phyloP scores from a whole-genome alignment of 2,329 filamentous ascomycete genomes.

The Chaetomiaceae sp. region DNA sequence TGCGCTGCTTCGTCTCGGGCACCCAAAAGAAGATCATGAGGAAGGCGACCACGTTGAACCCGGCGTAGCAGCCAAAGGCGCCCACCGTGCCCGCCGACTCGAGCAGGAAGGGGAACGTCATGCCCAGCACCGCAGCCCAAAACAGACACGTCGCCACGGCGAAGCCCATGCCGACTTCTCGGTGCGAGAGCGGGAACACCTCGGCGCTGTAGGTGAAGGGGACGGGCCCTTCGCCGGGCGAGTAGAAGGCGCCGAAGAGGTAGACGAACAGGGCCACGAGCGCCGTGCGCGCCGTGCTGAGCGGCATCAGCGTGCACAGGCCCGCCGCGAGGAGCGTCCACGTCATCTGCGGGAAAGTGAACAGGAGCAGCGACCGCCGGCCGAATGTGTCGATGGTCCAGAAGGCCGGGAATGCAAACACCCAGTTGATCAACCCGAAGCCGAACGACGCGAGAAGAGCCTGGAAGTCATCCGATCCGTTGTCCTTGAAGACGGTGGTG shows the following conservation, averaged over 20 bases:
- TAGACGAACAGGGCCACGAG: constrained; percentile 57
- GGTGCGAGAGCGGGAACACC: constrained; percentile 65
- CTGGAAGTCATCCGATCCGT: constrained; percentile 51
- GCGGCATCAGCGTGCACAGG: constrained; percentile 50
- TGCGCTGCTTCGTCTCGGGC: constrained; percentile 57
- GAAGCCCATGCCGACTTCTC: constrained; percentile 68
- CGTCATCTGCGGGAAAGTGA: constrained; percentile 65
- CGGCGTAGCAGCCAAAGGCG: constrained; percentile 52
- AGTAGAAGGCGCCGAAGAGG: constrained; percentile 59
- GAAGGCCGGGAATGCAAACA: constrained; percentile 61
- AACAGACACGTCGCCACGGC: constrained; percentile 62
- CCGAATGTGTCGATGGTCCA: constrained; percentile 66
- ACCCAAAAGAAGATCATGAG: constrained; percentile 54
- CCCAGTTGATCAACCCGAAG: constrained; percentile 61
- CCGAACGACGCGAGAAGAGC: constrained; percentile 61
- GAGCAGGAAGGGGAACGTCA: constrained; percentile 60
- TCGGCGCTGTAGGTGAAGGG: constrained; percentile 67
- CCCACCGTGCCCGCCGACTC: constrained; percentile 41
- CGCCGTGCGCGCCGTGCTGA: constrained; percentile 32
- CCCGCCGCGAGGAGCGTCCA: constrained; percentile 63
- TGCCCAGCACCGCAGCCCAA: constrained; percentile 55
- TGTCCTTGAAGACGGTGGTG: constrained; percentile 56
- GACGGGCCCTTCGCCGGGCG: constrained; percentile 61
- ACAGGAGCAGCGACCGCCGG: constrained; percentile 57
- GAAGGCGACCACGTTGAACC: constrained; percentile 52